phyloP scores from a whole-genome alignment of 371 early-diverging fungal genomes.

The Mortierella sp. region DNA sequence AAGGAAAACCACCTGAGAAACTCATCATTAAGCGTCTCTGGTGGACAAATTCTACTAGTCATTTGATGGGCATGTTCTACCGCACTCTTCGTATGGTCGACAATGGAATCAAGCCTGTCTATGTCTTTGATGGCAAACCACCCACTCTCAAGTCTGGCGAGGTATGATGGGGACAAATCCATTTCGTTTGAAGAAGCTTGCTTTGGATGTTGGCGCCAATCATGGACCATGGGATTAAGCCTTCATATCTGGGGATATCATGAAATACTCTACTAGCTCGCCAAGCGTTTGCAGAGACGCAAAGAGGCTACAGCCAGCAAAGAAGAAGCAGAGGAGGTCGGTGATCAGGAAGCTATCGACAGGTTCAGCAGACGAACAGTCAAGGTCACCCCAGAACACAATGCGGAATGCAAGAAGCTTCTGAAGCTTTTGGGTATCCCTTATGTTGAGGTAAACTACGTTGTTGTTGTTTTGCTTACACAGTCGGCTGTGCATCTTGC shows the following conservation, averaged over 20 bases:
- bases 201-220: too few relatives aligned
- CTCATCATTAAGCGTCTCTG: not conserved
- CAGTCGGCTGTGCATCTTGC: not conserved
- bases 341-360: constrained; percentile 86
- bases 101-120: constrained; percentile 97
- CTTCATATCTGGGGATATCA: too few relatives aligned
- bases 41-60: constrained; percentile 64
- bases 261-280: too few relatives aligned
- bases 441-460: constrained; percentile 74
- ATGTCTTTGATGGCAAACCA: constrained; percentile 99
- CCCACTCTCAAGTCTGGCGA: constrained; percentile 96
- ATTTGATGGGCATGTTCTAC: constrained; percentile 99
- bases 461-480: not conserved
- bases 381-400: constrained; percentile 95
- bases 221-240: too few relatives aligned
- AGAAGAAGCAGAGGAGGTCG: constrained; percentile 89
- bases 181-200: not conserved
- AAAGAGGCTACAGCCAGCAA: constrained; percentile 84
- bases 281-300: constrained; percentile 88
- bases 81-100: constrained; percentile 99
- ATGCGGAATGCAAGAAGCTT: constrained; percentile 94
- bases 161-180: constrained; percentile 57
- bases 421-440: constrained; percentile 98
- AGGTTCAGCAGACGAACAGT: constrained; percentile 95
- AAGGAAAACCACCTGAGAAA: not conserved